Evolutionary conservation across 2,329 filamentous ascomycete genomes (phyloP).

Genomic region (Amesomyces nigricolor): DNA sequence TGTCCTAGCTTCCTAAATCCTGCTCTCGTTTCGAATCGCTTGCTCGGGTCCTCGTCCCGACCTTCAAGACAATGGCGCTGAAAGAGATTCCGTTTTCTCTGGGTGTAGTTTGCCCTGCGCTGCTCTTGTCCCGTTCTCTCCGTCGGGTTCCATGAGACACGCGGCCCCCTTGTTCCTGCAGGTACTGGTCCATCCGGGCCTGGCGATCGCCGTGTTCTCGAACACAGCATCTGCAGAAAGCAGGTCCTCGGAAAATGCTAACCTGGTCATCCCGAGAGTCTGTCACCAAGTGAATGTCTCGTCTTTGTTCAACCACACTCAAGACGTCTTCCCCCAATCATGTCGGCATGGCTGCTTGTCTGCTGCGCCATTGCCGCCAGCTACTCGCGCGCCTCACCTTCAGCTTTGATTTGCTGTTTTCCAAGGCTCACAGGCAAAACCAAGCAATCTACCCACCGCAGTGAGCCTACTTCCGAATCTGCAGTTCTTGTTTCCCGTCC

Average conservation of each 20-base stretch:
- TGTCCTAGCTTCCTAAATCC: too few relatives aligned
- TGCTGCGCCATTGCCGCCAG: neutral
- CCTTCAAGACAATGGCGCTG: too few relatives aligned
- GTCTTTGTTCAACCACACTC: neutral
- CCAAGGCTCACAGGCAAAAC: too few relatives aligned
- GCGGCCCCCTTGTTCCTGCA: slow-evolving; percentile 5
- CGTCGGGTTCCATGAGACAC: neutral
- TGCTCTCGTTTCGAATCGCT: too few relatives aligned
- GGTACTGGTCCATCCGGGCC: slow-evolving; percentile 1
- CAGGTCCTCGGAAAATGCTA: slow-evolving; percentile 8
- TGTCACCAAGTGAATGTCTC: neutral
- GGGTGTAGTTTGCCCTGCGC: too few relatives aligned
- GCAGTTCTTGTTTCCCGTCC: too few relatives aligned
- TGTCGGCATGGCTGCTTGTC: neutral
- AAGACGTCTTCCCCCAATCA: neutral
- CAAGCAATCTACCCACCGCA: too few relatives aligned
- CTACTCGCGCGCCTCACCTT: neutral
- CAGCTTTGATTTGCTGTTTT: neutral
- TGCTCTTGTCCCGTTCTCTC: too few relatives aligned
- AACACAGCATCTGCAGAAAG: slow-evolving; percentile 10
- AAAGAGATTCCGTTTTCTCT: too few relatives aligned
- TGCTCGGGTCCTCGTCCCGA: too few relatives aligned
- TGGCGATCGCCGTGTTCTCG: slow-evolving; percentile 9
- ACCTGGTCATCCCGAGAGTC: neutral
- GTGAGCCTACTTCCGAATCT: too few relatives aligned